phyloP scores from a whole-genome alignment of 2,329 filamentous ascomycete genomes.

The Cyphellophora europaea region DNA sequence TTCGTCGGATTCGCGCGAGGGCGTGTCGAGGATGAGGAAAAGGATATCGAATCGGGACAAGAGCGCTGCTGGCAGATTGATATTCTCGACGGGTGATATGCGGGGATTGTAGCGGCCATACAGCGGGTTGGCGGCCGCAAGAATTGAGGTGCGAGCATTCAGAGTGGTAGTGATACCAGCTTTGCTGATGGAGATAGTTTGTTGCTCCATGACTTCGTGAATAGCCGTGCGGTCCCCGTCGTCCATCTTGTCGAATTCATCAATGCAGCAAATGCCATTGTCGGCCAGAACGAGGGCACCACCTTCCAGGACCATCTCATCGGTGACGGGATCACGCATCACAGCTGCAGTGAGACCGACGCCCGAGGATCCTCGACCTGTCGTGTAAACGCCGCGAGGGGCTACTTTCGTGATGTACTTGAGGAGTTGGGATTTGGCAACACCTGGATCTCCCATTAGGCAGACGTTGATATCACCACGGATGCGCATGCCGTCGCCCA shows the following conservation, averaged over 20 bases:
- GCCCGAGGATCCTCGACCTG: constrained; percentile 70
- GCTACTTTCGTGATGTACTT: constrained; percentile 99
- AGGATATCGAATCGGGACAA: constrained; percentile 95
- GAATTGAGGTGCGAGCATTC: constrained; percentile 90
- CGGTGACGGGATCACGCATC: constrained; percentile 69
- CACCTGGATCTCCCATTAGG: constrained; percentile 98
- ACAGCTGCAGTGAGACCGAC: constrained; percentile 76
- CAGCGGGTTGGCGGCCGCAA: constrained; percentile 91
- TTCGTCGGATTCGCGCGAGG: constrained; percentile 78
- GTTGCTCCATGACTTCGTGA: constrained; percentile 83
- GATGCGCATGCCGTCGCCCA: constrained; percentile 97
- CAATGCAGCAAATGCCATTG: constrained; percentile 75
- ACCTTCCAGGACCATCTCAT: constrained; percentile 71
- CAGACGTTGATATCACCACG: constrained; percentile 98
- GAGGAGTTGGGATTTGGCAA: constrained; percentile 94
- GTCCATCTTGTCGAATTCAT: constrained; percentile 82
- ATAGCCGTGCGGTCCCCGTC: constrained; percentile 70
- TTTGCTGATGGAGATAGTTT: constrained; percentile 77
- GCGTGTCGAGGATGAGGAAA: constrained; percentile 93
- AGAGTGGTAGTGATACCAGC: constrained; percentile 94
- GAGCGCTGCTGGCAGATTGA: constrained; percentile 94
- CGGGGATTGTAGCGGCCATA: constrained; percentile 98
- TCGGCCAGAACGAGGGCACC: constrained; percentile 71
- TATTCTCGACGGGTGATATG: constrained; percentile 95
- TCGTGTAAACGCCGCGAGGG: constrained; percentile 80